Base-by-base conservation (phyloP, 352 stramenopile species). In the Stephanocyclus meneghinianus region DNA sequence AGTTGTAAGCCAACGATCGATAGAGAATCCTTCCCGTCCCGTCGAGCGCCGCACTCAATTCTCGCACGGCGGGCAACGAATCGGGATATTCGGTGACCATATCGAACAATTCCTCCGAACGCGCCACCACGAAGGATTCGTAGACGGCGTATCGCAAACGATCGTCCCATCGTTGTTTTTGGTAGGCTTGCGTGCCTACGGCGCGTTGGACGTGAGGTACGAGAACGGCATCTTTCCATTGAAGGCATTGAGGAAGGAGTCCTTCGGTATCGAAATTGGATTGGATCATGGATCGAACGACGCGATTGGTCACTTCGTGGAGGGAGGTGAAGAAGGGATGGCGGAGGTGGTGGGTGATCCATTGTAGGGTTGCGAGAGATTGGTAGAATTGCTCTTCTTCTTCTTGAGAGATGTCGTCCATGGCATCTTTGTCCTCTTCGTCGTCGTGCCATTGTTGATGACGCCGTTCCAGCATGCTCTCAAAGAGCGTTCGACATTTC, bases 21-120 rank as follows among this genome's bases (percentile, higher is more conserved):
- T 83, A 83, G 42, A 63, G 72, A 26, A 76, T 21, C 42, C 69
- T 50, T 37, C 71, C 77, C 11, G 95, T 90, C 29, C 67, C 40
- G 59, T 94, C 57, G 94, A 95, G 81, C 4, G 90, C 78, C 50
- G 84, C 71, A 40, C 83, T 82, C 2, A 96, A 79, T 76, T 96
- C 93, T 16, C 71, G 26, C 0, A 96, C 80, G 0, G 93, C 92
- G 2, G 90, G 80, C 13, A 87, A 91, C 71, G 94, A 98, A 80
- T 99, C 96, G 0, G 97, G 96, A 83, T 96, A 99, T 62, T 98
- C 96, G 10, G 96, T 95, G 65, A 98, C 96, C 37, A 99, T 96
- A 62, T 98, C 95, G 87, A 99, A 99, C 10, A 99, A 77, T 86
- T 98, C 94, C 30, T 87, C 83, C 62, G 97, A 96, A n/a, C 96